Evolutionary conservation across 345 rosid species (phyloP).

Genomic region (Populus ilicifolia): DNA sequence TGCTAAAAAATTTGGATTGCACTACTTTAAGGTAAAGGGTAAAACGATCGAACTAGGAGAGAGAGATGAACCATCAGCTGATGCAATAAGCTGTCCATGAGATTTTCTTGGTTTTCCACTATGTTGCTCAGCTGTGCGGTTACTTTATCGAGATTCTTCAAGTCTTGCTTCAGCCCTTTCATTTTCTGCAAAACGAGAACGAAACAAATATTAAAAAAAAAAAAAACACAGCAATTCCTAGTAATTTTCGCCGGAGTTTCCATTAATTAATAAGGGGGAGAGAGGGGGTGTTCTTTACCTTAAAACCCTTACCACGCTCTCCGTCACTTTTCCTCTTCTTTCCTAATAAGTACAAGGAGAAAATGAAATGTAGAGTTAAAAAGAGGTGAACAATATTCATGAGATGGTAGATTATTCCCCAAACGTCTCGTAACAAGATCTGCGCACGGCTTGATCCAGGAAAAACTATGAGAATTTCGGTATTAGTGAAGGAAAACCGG

Average conservation of each 20-base stretch:
- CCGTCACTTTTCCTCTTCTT: not conserved
- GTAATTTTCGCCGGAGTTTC: not conserved
- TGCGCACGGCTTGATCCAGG: too few species aligned
- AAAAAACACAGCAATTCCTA: not conserved
- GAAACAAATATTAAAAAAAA: not conserved
- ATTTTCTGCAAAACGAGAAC: not conserved
- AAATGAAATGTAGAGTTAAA: too few species aligned
- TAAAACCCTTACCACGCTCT: not conserved
- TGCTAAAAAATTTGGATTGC: not conserved
- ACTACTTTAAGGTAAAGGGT: too few species aligned
- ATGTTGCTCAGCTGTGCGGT: not conserved
- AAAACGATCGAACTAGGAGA: not conserved
- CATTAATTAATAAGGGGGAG: not conserved
- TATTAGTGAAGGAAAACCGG: not conserved
- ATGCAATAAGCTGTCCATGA: not conserved
- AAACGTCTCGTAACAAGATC: not conserved
- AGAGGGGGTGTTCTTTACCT: not conserved
- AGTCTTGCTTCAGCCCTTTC: not conserved
- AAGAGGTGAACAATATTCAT: not conserved
- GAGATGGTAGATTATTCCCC: not conserved
- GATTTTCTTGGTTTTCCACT: not conserved
- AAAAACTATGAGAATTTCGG: not conserved
- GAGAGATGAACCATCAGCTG: not conserved
- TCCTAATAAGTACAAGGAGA: not conserved
- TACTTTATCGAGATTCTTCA: not conserved